phyloP scores from a whole-genome alignment of 139 green algal genomes.

The Closterium sp. region DNA sequence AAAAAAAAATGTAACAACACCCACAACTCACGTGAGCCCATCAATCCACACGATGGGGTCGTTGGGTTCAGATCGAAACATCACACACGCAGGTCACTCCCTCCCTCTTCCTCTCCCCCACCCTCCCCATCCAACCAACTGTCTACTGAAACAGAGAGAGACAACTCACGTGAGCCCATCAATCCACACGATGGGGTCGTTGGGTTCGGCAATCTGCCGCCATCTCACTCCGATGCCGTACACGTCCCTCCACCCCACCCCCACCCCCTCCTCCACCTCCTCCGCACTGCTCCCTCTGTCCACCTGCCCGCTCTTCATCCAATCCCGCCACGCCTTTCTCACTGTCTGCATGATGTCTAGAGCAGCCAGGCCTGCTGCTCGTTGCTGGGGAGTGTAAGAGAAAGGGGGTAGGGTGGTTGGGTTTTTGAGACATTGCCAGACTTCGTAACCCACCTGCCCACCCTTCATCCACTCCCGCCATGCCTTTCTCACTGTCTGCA shows the following conservation, averaged over 20 bases:
- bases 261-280: not conserved
- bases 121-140: too few species aligned
- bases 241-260: constrained; percentile 76
- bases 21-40: constrained; percentile 61
- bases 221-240: constrained; percentile 90
- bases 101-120: too few species aligned
- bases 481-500: not conserved
- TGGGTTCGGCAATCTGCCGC: constrained; percentile 88
- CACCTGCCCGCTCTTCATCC: not conserved
- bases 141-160: too few species aligned
- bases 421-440: not conserved
- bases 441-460: not conserved
- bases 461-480: not conserved
- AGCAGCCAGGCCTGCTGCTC: not conserved
- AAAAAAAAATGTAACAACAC: too few species aligned
- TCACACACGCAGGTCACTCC: too few species aligned
- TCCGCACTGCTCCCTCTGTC: not conserved
- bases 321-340: not conserved
- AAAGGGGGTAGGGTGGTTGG: not conserved
- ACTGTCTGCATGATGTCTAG: not conserved
- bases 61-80: constrained; percentile 85
- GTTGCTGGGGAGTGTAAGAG: not conserved
- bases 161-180: constrained; percentile 71
- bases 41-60: constrained; percentile 96
- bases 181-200: constrained; percentile 94